Evolutionary conservation across 768 basidiomycete genomes (phyloP), one percentile per base, ranked within the genome.

Genomic region (Suillus subaureus): DNA sequence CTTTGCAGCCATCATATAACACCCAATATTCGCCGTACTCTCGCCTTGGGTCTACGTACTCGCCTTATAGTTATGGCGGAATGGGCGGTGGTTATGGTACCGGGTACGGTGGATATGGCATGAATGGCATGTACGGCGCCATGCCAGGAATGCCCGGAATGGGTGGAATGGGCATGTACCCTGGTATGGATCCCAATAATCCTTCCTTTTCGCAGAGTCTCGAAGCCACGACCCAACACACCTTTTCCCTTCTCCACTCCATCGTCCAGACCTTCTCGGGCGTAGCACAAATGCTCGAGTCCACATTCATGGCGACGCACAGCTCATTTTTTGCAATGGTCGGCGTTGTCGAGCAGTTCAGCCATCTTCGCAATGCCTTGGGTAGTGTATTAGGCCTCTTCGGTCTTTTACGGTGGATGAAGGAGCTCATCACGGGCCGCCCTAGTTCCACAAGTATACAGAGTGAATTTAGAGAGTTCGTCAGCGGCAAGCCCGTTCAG

Each of bases 281-380:
- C 26, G 89, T 99, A 67, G 91, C 97, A 0, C 97, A 99, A 76
- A 96, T 99, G 89, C 89, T 99, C 73, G 97, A 99, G 77, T 90
- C 88, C 40, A 99, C 97, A 6, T 98, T 97, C 79, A 93, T 98
- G 90, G 97, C 97, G 3, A 97, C 95, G 0, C 95, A 97, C 77
- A 94, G 93, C 0, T 92, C 89, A 12, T 97, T 96, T 79, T 97
- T 96, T 76, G 94, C 94, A 64, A 95, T 97, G 90, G 94, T 96
- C 61, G 93, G 94, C 67, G 97, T 99, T 54, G 85, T 96, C 43
- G 97, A 99, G 73, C 97, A 99, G 74, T 91, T 99, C 72, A 89
- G 89, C 4, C 93, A 94, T 70, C 86, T 98, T 52, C 86, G 95
- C 60, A 92, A 96, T 69, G 96, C 94, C 15, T 85, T 99, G 18